Evolutionary conservation across 257 asterid genomes (phyloP).

Genomic region (Plectranthus barbatus): DNA sequence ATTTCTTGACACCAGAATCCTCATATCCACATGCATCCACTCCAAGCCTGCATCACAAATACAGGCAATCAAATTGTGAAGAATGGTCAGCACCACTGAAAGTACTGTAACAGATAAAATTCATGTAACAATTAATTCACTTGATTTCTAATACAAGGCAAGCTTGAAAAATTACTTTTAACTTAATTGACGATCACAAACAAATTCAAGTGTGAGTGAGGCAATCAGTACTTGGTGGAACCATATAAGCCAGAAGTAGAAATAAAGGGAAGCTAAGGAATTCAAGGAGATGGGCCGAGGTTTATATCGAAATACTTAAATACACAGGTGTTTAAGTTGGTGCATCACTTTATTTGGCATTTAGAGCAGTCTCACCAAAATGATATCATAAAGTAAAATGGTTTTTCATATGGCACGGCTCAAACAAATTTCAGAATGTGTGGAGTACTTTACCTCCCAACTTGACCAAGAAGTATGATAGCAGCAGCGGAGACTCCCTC

Average conservation of each 20-base stretch:
- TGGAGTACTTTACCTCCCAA: slow-evolving; percentile 66
- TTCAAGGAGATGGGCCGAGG: not conserved
- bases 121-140: not conserved
- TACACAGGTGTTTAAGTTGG: not conserved
- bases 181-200: not conserved
- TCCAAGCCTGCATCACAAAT: slow-evolving; percentile 52
- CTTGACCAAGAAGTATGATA: slow-evolving; percentile 61
- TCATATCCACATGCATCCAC: slow-evolving; percentile 49
- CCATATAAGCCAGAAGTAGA: too few species aligned
- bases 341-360: not conserved
- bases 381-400: not conserved
- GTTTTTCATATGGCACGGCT: not conserved
- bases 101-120: not conserved
- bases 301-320: not conserved
- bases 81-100: not conserved
- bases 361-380: not conserved
- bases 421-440: not conserved
- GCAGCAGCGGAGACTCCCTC: slow-evolving; percentile 46
- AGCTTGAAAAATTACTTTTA: not conserved
- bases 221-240: too few species aligned
- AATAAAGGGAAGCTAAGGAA: too few species aligned
- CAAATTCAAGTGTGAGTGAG: not conserved
- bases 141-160: not conserved
- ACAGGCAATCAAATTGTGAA: not conserved
- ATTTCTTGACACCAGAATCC: slow-evolving; percentile 39